These are phyloP conservation scores for Suaeda aralocaspica DNA, from an alignment of 148 eudicot genomes.

Conservation along the genomic window DNA sequence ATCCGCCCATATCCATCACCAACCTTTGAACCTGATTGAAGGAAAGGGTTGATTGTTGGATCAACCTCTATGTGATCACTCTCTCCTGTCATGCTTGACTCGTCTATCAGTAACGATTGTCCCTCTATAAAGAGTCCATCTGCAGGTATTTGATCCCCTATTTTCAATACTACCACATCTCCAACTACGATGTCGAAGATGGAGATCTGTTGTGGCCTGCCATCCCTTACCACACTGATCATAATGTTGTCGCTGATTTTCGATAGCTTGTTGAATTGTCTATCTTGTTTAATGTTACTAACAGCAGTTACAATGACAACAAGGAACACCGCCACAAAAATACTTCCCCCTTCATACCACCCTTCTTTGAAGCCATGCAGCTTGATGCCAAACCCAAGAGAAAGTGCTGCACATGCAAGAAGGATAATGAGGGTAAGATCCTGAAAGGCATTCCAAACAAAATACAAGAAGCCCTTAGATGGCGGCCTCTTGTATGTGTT, in stretches of 20 bases:
- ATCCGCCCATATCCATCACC: constrained; percentile 69
- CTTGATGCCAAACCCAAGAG: constrained; percentile 78
- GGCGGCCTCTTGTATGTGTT: constrained; percentile 65
- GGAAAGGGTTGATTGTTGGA: constrained; percentile 44
- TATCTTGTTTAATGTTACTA: constrained; percentile 73
- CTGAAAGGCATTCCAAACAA: constrained; percentile 52
- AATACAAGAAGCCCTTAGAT: constrained; percentile 51
- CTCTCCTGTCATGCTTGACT: constrained; percentile 92
- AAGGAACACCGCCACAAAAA: constrained; percentile 61
- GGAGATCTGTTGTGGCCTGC: constrained; percentile 62
- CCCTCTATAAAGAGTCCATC: constrained; percentile 67
- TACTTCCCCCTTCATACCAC: constrained; percentile 94
- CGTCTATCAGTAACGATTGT: constrained; percentile 61
- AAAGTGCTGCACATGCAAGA: constrained; percentile 62
- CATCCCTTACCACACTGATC: constrained; percentile 50
- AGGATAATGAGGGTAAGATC: constrained; percentile 69
- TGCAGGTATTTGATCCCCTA: constrained; percentile 82
- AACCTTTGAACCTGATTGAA: constrained; percentile 77
- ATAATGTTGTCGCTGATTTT: constrained; percentile 63
- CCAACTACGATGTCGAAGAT: constrained; percentile 74
- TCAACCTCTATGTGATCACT: constrained; percentile 70
- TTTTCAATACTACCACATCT: constrained; percentile 54
- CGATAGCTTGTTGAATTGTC: constrained; percentile 68
- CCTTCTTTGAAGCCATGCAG: constrained; percentile 63
- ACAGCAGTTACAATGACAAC: constrained; percentile 66